Conservation (phyloP, 2,329 filamentous ascomycete species). For the Xylaria sp. region DNA sequence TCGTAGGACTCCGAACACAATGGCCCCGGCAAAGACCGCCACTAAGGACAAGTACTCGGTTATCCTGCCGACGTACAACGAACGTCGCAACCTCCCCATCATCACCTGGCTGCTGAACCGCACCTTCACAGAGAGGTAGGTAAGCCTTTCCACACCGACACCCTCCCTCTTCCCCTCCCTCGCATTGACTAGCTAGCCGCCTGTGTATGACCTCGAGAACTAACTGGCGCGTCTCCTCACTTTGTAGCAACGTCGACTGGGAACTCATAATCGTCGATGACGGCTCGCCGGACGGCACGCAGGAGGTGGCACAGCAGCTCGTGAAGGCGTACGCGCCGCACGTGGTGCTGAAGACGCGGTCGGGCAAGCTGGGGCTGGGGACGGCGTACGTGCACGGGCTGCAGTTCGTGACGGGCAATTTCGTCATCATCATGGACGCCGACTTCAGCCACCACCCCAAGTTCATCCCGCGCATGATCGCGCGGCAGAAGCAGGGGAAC, state of each 20-base stretch:
- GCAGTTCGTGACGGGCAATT: constrained; percentile 88
- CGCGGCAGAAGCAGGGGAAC: constrained; percentile 72
- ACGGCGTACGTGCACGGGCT: constrained; percentile 96
- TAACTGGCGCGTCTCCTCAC: constrained; percentile 17
- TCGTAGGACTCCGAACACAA: constrained; percentile 33
- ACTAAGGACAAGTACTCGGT: constrained; percentile 85
- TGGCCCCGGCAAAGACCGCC: constrained; percentile 50
- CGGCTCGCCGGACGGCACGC: constrained; percentile 93
- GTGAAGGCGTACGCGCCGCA: constrained; percentile 80
- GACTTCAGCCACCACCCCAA: constrained; percentile 99
- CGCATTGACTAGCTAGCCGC: neutral
- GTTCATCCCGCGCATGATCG: constrained; percentile 95
- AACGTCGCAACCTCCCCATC: constrained; percentile 95
- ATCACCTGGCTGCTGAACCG: constrained; percentile 91
- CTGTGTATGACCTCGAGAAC: constrained; percentile 7
- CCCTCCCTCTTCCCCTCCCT: neutral
- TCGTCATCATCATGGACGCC: constrained; percentile 99
- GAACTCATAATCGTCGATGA: constrained; percentile 98
- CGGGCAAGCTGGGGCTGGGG: constrained; percentile 94
- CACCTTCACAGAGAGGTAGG: constrained; percentile 86
- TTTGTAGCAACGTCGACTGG: constrained; percentile 92
- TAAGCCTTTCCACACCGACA: too few relatives aligned
- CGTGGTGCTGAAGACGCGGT: constrained; percentile 82
- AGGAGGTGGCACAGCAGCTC: constrained; percentile 87
- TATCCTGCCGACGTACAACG: constrained; percentile 97